Conservation (phyloP, 2,329 filamentous ascomycete species). For the Pyricularia pennisetigena region DNA sequence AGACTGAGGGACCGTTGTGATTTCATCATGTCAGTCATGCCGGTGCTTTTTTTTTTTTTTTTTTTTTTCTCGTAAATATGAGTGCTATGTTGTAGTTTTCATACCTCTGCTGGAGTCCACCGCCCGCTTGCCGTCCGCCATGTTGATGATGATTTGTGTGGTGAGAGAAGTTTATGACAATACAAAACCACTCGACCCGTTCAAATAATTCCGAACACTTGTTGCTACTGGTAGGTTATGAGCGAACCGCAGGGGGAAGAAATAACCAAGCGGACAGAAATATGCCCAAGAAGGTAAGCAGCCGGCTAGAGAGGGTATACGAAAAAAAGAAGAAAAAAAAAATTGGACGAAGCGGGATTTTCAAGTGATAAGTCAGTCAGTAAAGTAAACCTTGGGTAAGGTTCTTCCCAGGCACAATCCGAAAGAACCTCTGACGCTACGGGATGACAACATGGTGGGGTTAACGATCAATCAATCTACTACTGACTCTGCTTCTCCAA, state of each 20-base stretch:
- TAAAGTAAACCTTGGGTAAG: not conserved
- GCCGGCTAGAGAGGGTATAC: not conserved
- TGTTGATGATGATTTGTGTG: slow-evolving; percentile 5
- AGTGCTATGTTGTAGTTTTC: not conserved
- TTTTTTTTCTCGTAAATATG: not conserved
- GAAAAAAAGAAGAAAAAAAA: not conserved
- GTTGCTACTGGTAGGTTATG: not conserved
- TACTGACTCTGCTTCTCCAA: not conserved
- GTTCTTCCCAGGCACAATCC: not conserved
- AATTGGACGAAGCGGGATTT: not conserved
- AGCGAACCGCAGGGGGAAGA: not conserved
- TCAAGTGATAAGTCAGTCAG: not conserved
- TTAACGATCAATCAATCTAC: not conserved
- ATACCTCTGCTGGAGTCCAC: slow-evolving; percentile 20
- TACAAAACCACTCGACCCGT: no score
- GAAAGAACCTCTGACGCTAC: not conserved
- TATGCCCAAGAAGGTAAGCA: not conserved
- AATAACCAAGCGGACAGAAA: not conserved
- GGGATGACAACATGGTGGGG: not conserved
- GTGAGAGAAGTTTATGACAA: not conserved
- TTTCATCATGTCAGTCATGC: not conserved
- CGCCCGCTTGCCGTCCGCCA: slow-evolving; percentile 21
- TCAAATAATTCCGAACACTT: no score
- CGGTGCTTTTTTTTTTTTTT: not conserved
- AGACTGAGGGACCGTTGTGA: slow-evolving; percentile 43